Evolutionary conservation across 257 asterid species (phyloP), one percentile per base, ranked within the genome.

Genomic region (Ilex aquifolium): DNA sequence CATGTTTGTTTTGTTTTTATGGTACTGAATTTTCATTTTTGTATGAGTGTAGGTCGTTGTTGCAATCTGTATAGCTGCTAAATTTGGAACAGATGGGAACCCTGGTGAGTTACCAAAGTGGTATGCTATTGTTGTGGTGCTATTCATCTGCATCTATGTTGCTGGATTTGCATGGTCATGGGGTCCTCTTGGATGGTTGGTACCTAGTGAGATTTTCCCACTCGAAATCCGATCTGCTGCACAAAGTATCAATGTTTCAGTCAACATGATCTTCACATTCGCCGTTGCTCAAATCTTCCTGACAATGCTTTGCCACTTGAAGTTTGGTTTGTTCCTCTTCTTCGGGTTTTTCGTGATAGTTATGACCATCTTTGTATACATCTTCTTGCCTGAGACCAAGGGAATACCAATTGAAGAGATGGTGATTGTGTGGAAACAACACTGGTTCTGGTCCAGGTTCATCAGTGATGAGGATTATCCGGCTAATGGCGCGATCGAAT

Each of bases 381-480:
- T 53, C 30, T 21, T 53, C 5, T 7, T 53, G 57, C 57, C 57
- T 3, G 57, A 53, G 57, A 53, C 57, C 2, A 53, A 53, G 57
- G 31, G 31, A 15, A 53, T 53, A 6, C 57, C 57, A 10, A 53
- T 90, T 2, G 97, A 90, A 65, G 95, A 90, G 69, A 87, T 90
- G 95, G 77, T 31, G 56, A 44, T 70, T 50, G 92, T 90, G 21
- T 90, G 97, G 95, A 85, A 82, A 65, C 44, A 71, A 16, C 97
- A 90, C 31, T 87, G 95, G 97, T 90, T 69, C 73, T 90, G 97
- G 97, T 76, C 82, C 4, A 80, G 69, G 68, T 89, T 67, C 44
- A 64, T 86, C 65, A n/a, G 31, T 0, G 85, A 79, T 13, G 89
- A 5, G 3, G 84, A 77, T 36, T 73, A 62, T 61, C 78, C 81